These are phyloP conservation scores for Arctium minus DNA, from an alignment of 129 eudicot genomes.

Conservation along the genomic window DNA sequence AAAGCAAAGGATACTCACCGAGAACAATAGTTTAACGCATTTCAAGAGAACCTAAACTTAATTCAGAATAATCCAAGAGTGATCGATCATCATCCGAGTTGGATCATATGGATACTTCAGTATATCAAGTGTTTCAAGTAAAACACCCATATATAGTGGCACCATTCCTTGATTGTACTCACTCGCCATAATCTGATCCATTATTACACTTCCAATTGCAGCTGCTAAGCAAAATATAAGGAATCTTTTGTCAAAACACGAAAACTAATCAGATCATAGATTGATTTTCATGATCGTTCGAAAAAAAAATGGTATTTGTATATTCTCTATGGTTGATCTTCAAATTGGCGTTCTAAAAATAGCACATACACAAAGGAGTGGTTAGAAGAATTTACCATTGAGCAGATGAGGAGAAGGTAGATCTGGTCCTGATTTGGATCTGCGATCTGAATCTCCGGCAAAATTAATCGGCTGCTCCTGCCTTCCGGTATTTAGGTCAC, in stretches of 20 bases:
- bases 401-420: not conserved
- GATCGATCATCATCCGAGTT: not conserved
- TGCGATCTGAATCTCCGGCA: not conserved
- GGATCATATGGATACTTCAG: not conserved
- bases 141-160: not conserved
- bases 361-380: not conserved
- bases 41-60: constrained; percentile 25
- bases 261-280: not conserved
- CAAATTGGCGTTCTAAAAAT: not conserved
- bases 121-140: not conserved
- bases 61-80: not conserved
- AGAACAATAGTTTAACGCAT: constrained; percentile 21
- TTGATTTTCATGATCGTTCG: not conserved
- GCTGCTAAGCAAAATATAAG: not conserved
- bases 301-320: not conserved
- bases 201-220: not conserved
- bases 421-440: constrained; percentile 3
- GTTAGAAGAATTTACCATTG: not conserved
- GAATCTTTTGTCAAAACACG: not conserved
- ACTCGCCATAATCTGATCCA: not conserved
- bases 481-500: not conserved
- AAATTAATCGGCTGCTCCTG: not conserved
- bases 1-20: constrained; percentile 5
- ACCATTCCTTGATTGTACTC: not conserved
- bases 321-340: not conserved